Base-by-base conservation (phyloP, 495 filamentous ascomycete species). In the Aspergillus haitiensis region DNA sequence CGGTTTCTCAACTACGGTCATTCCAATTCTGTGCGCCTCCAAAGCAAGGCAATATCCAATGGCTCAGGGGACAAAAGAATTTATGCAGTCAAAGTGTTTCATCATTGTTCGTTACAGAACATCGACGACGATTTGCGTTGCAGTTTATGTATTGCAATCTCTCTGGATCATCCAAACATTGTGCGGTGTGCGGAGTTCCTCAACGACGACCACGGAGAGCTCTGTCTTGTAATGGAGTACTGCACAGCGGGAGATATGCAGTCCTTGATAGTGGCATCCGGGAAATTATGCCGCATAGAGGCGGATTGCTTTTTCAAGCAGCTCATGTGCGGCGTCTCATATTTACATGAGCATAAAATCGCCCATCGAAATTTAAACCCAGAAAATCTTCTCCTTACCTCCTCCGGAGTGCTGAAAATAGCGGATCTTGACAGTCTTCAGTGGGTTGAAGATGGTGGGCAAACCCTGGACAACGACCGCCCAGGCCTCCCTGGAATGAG, bases 231-330 rank as follows among this genome's bases (percentile, higher is more conserved):
- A 10, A 56, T 56, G 53, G 53, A 56, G 31, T 56, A 56, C 21
- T 46, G 53, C 12, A 6, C 40, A 10, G 40, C 27, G 12, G 40
- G 40, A 15, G 53, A 56, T 44, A 16, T 56, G 10, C 53, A 56
- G 18, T 47, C 53, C 11, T 15, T 56, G 11, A 56, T 56, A 8
- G 27, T 15, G 12, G 39, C 40, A 9, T 56, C 53, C 6, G 39
- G 42, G 5, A 31, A 32, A 10, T 27, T 56, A 9, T n/a, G 40
- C 0, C 5, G 11, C 27, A 42, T 46, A 5, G 53, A 56, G 18
- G 53, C 53, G 10, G 53, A 56, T 13, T 56, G 53, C 27, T 46
- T 56, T n/a, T 47, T 56, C 40, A 56, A 56, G 37, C 53, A 56
- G 53, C 40, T 56, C 21, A 46, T 56, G 31, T 42, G 37, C 13